Percentiles rank a stretch among this genome's conserved stretches.
Evolutionary conservation across 2,329 filamentous ascomycete species (phyloP).

Genomic region (Emergomyces pasteurianus): DNA sequence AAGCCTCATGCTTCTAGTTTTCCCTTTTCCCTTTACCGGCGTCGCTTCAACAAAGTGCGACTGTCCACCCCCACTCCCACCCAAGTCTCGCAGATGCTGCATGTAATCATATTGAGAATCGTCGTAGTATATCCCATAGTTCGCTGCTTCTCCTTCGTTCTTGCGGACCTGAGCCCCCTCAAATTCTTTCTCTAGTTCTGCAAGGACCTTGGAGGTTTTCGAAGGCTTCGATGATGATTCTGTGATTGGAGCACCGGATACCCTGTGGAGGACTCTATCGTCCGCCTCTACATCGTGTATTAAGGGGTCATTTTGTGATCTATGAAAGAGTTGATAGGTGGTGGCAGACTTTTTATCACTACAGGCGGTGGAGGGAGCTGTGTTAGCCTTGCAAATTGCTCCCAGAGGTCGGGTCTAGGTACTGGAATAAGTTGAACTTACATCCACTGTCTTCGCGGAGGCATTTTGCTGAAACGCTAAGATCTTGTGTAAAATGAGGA

Average conservation of each 20-base stretch:
- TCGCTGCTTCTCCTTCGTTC: slow-evolving; percentile 94
- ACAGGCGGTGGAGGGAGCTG: not conserved
- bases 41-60: slow-evolving; percentile 70
- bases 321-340: slow-evolving; percentile 27
- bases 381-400: not conserved
- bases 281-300: slow-evolving; percentile 86
- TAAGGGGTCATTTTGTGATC: slow-evolving; percentile 91
- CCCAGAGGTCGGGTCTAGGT: not conserved
- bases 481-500: not conserved
- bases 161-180: slow-evolving; percentile 56
- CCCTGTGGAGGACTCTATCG: slow-evolving; percentile 77
- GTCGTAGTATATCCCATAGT: slow-evolving; percentile 87
- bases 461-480: slow-evolving; percentile 7
- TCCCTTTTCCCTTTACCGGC: slow-evolving; percentile 46
- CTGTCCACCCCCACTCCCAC: slow-evolving; percentile 49
- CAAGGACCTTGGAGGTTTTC: slow-evolving; percentile 53
- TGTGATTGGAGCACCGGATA: slow-evolving; percentile 27
- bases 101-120: slow-evolving; percentile 98
- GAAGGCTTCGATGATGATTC: slow-evolving; percentile 19
- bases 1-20: slow-evolving; percentile 62
- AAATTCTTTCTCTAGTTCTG: slow-evolving; percentile 65
- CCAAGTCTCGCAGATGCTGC: slow-evolving; percentile 93
- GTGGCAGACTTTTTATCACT: slow-evolving; percentile 14
- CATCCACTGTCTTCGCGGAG: slow-evolving; percentile 13
- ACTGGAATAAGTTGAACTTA: not conserved